These are phyloP conservation scores for Avena eriantha DNA, from an alignment of 176 grass and related monocot species.

Conservation along the genomic window DNA sequence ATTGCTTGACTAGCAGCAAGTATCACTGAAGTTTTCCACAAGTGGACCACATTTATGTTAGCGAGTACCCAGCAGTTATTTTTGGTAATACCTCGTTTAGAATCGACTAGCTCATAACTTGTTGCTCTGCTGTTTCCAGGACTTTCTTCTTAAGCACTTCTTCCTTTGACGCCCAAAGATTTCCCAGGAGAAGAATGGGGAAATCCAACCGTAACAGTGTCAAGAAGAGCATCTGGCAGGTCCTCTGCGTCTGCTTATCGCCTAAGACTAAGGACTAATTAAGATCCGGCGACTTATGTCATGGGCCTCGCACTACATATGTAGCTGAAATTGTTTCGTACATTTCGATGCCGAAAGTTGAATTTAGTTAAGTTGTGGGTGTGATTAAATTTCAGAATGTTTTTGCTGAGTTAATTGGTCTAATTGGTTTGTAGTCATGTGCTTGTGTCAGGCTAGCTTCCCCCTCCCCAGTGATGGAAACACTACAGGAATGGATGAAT, in stretches of 20 bases:
- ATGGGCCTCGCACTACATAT: neutral
- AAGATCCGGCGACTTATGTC: neutral
- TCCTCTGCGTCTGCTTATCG: constrained; percentile 40
- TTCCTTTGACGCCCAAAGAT: neutral
- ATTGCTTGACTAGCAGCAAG: neutral
- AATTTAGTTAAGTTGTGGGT: neutral
- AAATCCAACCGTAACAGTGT: constrained; percentile 38
- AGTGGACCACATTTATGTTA: neutral
- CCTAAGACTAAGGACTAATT: constrained; percentile 32
- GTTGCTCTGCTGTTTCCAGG: neutral
- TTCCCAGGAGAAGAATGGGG: constrained; percentile 12
- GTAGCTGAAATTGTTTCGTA: neutral
- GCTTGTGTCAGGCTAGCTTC: neutral
- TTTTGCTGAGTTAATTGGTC: constrained; percentile 13
- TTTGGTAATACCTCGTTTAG: neutral
- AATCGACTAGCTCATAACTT: neutral
- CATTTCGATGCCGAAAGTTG: neutral
- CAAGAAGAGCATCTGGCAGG: constrained; percentile 58
- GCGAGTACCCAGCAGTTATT: neutral
- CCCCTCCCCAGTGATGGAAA: neutral
- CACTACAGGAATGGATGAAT: too few relatives aligned
- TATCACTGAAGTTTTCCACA: neutral
- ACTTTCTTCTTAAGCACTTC: neutral
- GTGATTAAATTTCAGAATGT: neutral
- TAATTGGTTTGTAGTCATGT: neutral